Evolutionary conservation across 1,284 basidiomycete genomes (phyloP), one percentile per base, ranked within the genome.

Genomic region (Neolentinus lepideus): DNA sequence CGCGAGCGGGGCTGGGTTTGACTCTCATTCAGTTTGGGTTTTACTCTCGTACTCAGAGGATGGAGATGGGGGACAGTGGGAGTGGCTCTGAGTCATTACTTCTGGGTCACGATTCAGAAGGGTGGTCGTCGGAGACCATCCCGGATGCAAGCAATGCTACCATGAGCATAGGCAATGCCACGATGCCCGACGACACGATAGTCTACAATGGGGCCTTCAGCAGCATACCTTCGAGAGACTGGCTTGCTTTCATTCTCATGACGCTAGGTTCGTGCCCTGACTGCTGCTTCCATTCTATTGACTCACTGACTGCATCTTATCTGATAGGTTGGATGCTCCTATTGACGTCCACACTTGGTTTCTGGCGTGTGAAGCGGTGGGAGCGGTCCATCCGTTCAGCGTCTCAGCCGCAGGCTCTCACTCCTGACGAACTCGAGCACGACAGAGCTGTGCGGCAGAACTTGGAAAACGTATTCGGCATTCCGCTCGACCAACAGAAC

Each of bases 21-120:
- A 98, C 97, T 0, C 76, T 99, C 56, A 94, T 99, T 60, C 92
- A 94, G 64, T 93, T 87, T 60, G 94, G 87, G 0, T 81, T 88
- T 58, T 83, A 80, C 64, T 80, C 84, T 21, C 77, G 77, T 56
- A 65, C 58, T 58, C 58, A 53, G 57, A 19, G 24, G 59, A 50
- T 38, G 51, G 59, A 56, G 43, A 55, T 61, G 2, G 64, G 63
- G 47, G 63, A 63, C 12, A 66, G 69, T 19, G 64, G 57, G 14
- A 66, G 67, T 26, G 63, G 55, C 22, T 48, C 58, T 25, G 47
- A 58, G 31, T 27, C 57, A n/a, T 48, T 54, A 11, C 27, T 50
- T 25, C 47, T 25, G 22, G 47, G 47, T 25, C 10, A 50, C 6
- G 47, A 50, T 6, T 25, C 22, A 11, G 24, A 50, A 6, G 47